Conservation (phyloP, 257 asterid species). For the Lavandula angustifolia region DNA sequence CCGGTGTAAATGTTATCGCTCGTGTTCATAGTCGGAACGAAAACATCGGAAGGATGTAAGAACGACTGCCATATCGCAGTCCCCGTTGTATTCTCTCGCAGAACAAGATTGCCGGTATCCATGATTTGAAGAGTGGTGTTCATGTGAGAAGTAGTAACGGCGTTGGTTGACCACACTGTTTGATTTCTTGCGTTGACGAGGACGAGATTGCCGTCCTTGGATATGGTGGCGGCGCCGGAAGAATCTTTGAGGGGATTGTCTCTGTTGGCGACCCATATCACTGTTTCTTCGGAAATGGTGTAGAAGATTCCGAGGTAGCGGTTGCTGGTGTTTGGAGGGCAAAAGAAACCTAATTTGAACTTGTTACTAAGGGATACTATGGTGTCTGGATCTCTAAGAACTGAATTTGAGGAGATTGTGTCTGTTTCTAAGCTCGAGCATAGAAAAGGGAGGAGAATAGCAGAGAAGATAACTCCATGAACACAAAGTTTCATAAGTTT, state of each 20-base stretch:
- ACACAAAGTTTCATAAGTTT: background rate
- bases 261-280: constrained; percentile 47
- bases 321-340: constrained; percentile 40
- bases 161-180: constrained; percentile 40
- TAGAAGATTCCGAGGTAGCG: constrained; percentile 48
- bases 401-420: constrained; percentile 25
- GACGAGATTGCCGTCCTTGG: constrained; percentile 36
- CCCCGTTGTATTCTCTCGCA: background rate
- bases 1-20: constrained; percentile 29
- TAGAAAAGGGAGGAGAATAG: constrained; percentile 10
- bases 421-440: constrained; percentile 34
- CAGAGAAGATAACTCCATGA: constrained; percentile 12
- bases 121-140: constrained; percentile 12
- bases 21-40: constrained; percentile 35
- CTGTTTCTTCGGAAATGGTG: constrained; percentile 34
- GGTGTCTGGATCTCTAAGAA: constrained; percentile 32
- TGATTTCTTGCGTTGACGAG: constrained; percentile 30
- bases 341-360: constrained; percentile 48
- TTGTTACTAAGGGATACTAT: constrained; percentile 25
- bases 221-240: constrained; percentile 27
- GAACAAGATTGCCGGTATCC: constrained; percentile 21
- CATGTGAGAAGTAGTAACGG: background rate
- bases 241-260: constrained; percentile 37
- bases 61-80: constrained; percentile 17
- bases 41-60: background rate